These are phyloP conservation scores for Trametes sp. DNA, from an alignment of 1,284 basidiomycete species.

Conservation along the genomic window DNA sequence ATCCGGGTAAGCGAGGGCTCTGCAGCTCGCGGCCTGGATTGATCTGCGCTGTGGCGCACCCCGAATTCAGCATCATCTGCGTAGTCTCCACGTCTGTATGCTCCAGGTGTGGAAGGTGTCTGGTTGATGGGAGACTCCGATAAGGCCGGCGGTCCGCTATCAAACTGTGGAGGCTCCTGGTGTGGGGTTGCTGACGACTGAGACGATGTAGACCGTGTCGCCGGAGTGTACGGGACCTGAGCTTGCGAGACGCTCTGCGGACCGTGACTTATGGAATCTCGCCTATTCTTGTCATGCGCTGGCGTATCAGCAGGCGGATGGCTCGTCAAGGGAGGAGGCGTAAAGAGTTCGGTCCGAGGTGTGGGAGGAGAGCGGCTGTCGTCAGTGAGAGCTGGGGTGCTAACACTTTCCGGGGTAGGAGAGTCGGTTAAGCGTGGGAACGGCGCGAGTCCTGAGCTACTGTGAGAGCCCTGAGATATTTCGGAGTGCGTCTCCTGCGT, in stretches of 20 bases:
- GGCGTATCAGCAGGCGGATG: not conserved
- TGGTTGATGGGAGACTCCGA: not conserved
- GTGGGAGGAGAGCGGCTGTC: slow-evolving; percentile 21
- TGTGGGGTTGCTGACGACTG: not conserved
- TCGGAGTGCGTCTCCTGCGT: slow-evolving; percentile 17
- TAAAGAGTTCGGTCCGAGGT: slow-evolving; percentile 20
- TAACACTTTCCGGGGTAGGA: slow-evolving; percentile 27
- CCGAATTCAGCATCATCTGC: slow-evolving; percentile 49
- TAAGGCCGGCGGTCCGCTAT: not conserved
- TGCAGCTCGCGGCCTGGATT: slow-evolving; percentile 20
- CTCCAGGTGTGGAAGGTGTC: not conserved
- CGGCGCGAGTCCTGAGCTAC: slow-evolving; percentile 21
- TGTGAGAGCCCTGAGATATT: slow-evolving; percentile 17
- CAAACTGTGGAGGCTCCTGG: not conserved
- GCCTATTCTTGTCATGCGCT: slow-evolving; percentile 6
- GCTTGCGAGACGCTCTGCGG: not conserved
- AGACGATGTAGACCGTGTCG: not conserved
- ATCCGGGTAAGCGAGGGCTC: slow-evolving; percentile 29
- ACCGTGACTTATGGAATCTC: not conserved
- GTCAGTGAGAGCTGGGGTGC: slow-evolving; percentile 28
- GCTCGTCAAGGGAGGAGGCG: not conserved
- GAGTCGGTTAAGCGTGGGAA: slow-evolving; percentile 37
- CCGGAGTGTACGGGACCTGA: not conserved
- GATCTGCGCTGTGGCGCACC: slow-evolving; percentile 30
- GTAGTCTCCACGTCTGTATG: slow-evolving; percentile 42